Evolutionary conservation across 331 rosid genomes (phyloP), one percentile per base, ranked within the genome.

Genomic region (Malus hybrid): DNA sequence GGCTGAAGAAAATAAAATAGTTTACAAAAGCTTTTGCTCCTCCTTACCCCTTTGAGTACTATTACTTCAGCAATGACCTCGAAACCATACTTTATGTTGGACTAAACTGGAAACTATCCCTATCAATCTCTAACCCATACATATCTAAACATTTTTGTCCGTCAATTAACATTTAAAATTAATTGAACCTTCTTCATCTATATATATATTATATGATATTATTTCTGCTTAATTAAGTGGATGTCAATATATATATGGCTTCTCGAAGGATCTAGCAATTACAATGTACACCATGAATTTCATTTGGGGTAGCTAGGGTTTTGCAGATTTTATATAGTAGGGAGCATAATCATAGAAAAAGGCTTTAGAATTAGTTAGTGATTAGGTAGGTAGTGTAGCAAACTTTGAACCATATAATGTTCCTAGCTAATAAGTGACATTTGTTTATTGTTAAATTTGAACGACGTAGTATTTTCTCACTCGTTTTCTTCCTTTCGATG

Each of bases 1-100:
- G 48, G 14, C 54, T 15, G 20, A 44, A 74, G 15, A 6, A 34
- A 57, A 57, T 36, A 57, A 8, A 71, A 12, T 13, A 18, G 7
- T 15, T 13, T 52, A 52, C 19, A 15, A 52, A 52, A 52, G 11
- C 65, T n/a, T 71, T 60, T n/a, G 31, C 67, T 71, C 62, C n/a
- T 69, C 68, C 12, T 62, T 32, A 6, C 50, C 71, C 29, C 22
- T 7, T 46, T 27, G 56, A 70, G 64, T 71, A 50, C 3, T 42
- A 18, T 66, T 29, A 46, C 74, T 72, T 36, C 19, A 71, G 19
- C 81, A 71, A 70, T 39, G 52, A 57, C 70, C 66, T 24, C 60
- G 80, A 56, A 76, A 63, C 28, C 67, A 18, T 52, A 20, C 62
- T 65, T 29, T 65, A 20, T 54, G 22, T 22, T 24, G 48, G 72